phyloP scores from a whole-genome alignment of 2,329 filamentous ascomycete genomes.

The Didymella lethalis region DNA sequence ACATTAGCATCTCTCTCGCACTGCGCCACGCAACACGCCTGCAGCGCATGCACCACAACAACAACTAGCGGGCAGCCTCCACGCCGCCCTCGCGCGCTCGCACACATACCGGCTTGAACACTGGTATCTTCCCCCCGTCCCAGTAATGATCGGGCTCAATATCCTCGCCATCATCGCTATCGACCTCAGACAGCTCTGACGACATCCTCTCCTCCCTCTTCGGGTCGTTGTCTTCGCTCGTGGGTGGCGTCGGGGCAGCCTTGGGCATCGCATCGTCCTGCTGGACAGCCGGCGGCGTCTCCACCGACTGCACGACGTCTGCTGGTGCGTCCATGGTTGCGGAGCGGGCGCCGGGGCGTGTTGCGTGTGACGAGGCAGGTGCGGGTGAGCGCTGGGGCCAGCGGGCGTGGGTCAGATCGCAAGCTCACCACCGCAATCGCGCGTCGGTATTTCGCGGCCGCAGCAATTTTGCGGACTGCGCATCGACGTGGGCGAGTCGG shows the following conservation, averaged over 20 bases:
- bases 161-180: constrained; percentile 66
- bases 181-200: constrained; percentile 58
- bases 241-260: constrained; percentile 59
- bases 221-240: constrained; percentile 59
- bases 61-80: constrained; percentile 4
- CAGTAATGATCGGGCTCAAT: constrained; percentile 88
- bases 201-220: constrained; percentile 56
- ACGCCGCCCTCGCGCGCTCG: constrained; percentile 12
- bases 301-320: constrained; percentile 46
- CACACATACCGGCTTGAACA: constrained; percentile 81
- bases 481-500: constrained; percentile 25
- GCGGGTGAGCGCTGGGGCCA: constrained; percentile 35
- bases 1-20: constrained; percentile 27
- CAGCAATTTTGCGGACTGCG: constrained; percentile 35
- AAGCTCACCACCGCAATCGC: constrained; percentile 39
- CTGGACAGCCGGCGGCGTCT: constrained; percentile 33
- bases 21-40: background rate
- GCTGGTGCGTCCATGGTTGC: constrained; percentile 41
- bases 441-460: constrained; percentile 27
- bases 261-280: constrained; percentile 44
- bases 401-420: constrained; percentile 33
- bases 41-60: constrained; percentile 16
- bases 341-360: constrained; percentile 29
- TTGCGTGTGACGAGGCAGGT: constrained; percentile 29
- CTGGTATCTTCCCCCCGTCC: constrained; percentile 80